Evolutionary conservation across 2,329 filamentous ascomycete genomes (phyloP).

Genomic region (Massarina eburnea): DNA sequence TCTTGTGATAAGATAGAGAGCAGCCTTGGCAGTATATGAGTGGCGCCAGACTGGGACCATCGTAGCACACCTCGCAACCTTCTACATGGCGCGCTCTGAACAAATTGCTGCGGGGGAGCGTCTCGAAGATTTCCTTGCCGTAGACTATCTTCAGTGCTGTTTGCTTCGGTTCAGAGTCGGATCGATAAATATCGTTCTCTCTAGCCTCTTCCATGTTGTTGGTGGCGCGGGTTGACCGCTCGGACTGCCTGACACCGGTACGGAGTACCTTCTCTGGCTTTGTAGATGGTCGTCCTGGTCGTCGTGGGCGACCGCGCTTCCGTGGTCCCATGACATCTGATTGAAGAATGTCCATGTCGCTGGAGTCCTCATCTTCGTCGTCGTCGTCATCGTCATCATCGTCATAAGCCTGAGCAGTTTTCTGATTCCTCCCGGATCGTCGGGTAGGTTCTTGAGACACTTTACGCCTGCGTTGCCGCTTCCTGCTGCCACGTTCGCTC

Average conservation of each 20-base stretch:
- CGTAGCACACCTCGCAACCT: conserved; percentile 72
- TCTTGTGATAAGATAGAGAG: conserved; percentile 77
- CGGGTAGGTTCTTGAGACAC: conserved; percentile 25
- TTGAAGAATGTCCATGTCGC: conserved; percentile 36
- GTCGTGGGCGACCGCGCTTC: conserved; percentile 24
- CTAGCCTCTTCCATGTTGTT: conserved; percentile 57
- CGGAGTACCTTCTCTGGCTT: conserved; percentile 23
- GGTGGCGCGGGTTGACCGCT: conserved; percentile 48
- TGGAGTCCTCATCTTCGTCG: conserved; percentile 30
- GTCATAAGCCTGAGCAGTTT: conserved; percentile 13
- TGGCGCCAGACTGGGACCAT: conserved; percentile 62
- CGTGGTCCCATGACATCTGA: conserved; percentile 45
- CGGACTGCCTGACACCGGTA: conserved; percentile 46
- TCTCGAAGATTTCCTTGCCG: conserved; percentile 71
- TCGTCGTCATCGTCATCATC: conserved; percentile 30
- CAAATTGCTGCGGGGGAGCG: conserved; percentile 59
- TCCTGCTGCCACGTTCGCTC: conserved; percentile 15
- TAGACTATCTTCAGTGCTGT: conserved; percentile 59
- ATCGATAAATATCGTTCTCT: conserved; percentile 61
- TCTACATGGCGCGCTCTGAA: conserved; percentile 72
- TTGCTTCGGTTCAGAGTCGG: conserved; percentile 43
- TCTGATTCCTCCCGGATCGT: conserved; percentile 28
- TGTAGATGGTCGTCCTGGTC: conserved; percentile 9
- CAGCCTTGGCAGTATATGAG: conserved; percentile 92
- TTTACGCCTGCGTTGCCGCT: conserved; percentile 21